Evolutionary conservation across 768 basidiomycete genomes (phyloP), one percentile per base, ranked within the genome.

Genomic region (Neoboletus magnificus): DNA sequence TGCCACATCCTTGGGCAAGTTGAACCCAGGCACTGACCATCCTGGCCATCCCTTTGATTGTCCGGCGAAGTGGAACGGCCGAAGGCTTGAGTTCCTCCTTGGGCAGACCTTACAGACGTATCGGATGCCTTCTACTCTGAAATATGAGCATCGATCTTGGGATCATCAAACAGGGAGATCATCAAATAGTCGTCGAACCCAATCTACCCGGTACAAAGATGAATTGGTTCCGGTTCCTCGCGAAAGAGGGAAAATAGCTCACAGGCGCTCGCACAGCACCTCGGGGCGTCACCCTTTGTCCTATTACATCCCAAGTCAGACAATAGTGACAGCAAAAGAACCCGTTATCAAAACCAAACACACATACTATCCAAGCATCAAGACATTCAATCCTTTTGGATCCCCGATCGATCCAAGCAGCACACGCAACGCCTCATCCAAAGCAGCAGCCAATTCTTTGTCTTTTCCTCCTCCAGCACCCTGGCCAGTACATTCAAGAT

Each of bases 131-230:
- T 75, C 84, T 86, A 89, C 4, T 94, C 93, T 0, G 89, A 87
- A 2, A 83, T 86, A 64, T 95, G 86, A 11, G 96, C 92, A 3
- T 78, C 68, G 2, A 87, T 82, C 45, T 86, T 79, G 13, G 73
- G 71, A 65, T 98, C 96, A 62, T 94, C 94, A 47, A 97, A 78
- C 3, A 89, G 72, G 0, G 91, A 82, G 8, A 98, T 76, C 16
- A n/a, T n/a, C n/a, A n/a, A n/a, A n/a, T n/a, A 98, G 79, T 59
- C 93, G 91, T 9, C 95, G 85, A 52, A 98, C 82, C 94, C 96
- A 98, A 69, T 98, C 97, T 59, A 94, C 76, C 20, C 90, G 86
- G 72, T 98, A 98, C 23, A 93, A 70, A 0, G 89, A 85, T 0
- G 84, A 80, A 66, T 98, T 96, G 40, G 77, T 37, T 86, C 81